Percentiles rank a stretch among this genome's conserved stretches.
These are phyloP conservation scores for Dioscorea dumetorum DNA, from an alignment of 106 monocot genomes.

Conservation along the genomic window DNA sequence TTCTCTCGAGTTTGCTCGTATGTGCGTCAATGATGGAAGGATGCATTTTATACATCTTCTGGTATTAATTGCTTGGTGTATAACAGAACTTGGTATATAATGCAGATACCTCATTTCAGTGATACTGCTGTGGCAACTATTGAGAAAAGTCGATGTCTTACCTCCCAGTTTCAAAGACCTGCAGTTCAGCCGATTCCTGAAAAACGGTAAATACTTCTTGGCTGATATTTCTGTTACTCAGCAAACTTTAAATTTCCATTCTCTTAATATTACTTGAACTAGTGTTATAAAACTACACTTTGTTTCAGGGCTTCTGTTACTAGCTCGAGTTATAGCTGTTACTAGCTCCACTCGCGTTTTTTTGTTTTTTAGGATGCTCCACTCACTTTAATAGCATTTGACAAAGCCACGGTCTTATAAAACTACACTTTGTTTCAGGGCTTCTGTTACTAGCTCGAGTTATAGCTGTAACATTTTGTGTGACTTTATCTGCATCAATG, in stretches of 20 bases:
- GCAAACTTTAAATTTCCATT: too few species aligned
- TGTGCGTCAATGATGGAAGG: too few species aligned
- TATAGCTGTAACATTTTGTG: constrained; percentile 68
- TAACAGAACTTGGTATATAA: background rate
- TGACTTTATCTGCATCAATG: constrained; percentile 70
- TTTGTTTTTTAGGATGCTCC: too few species aligned
- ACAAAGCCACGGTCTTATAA: too few species aligned
- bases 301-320: constrained; percentile 57
- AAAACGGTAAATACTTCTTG: constrained; percentile 42
- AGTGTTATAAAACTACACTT: background rate
- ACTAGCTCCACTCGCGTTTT: too few species aligned
- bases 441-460: constrained; percentile 55
- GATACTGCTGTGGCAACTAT: constrained; percentile 47
- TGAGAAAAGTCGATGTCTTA: constrained; percentile 46
- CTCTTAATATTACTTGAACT: too few species aligned
- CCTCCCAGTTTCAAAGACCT: constrained; percentile 57
- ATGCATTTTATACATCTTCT: too few species aligned
- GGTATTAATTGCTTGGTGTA: too few species aligned
- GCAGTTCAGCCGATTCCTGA: constrained; percentile 56
- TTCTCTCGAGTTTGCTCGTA: too few species aligned
- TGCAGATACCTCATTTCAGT: constrained; percentile 59
- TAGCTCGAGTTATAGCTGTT: constrained; percentile 58
- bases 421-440: constrained; percentile 30
- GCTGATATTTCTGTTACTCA: background rate
- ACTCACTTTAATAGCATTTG: too few species aligned